Evolutionary conservation across 2,329 filamentous ascomycete species (phyloP).

Genomic region (Neobulgaria alba): DNA sequence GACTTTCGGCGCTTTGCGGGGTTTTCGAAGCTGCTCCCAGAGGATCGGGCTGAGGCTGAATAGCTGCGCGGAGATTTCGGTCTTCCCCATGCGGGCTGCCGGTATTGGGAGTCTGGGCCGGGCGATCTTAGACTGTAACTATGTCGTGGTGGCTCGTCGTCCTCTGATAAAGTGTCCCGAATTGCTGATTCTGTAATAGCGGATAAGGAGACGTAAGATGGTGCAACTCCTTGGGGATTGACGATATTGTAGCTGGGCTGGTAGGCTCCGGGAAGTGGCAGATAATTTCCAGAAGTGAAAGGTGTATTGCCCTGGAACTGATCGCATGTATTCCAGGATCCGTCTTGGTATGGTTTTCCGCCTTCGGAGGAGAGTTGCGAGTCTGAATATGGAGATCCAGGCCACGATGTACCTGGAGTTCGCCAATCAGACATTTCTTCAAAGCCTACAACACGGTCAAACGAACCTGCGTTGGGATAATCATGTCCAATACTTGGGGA

Average conservation of each 20-base stretch:
- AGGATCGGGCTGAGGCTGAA: neutral
- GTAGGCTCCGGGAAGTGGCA: neutral
- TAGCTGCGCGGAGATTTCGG: neutral
- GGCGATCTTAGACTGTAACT: neutral
- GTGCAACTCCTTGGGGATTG: neutral
- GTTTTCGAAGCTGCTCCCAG: neutral
- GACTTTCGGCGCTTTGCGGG: slow-evolving; percentile 2
- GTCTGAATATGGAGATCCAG: neutral
- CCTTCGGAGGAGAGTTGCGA: neutral
- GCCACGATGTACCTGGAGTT: neutral
- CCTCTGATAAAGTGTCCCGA: neutral
- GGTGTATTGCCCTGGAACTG: neutral
- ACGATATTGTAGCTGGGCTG: neutral
- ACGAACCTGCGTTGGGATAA: neutral
- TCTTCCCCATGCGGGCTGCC: neutral
- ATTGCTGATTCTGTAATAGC: neutral
- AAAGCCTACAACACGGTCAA: neutral
- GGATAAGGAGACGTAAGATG: neutral
- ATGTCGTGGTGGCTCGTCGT: neutral
- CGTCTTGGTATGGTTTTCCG: neutral
- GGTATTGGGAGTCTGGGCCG: neutral
- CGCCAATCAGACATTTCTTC: neutral
- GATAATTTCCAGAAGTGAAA: neutral
- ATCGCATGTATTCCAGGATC: slow-evolving; percentile 4
- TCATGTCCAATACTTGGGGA: neutral